These are phyloP conservation scores for Boletus insuetus DNA, from an alignment of 768 basidiomycete genomes.

Conservation along the genomic window DNA sequence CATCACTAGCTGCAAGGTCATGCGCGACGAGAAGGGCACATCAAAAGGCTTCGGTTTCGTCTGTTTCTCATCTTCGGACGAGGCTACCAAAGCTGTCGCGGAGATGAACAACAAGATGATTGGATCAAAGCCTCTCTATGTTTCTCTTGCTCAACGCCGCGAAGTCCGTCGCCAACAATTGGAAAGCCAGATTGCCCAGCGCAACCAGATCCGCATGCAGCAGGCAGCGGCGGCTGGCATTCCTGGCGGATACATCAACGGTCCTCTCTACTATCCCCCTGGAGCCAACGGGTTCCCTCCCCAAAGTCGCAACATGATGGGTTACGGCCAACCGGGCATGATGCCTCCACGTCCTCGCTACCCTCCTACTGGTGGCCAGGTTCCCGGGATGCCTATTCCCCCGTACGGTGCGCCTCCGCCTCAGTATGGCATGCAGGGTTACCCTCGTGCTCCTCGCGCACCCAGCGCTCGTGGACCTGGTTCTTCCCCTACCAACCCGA, in stretches of 20 bases:
- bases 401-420: slow-evolving; percentile 74
- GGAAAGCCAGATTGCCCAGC: slow-evolving; percentile 98
- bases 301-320: slow-evolving; percentile 61
- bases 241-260: slow-evolving; percentile 49
- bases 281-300: slow-evolving; percentile 77
- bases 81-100: slow-evolving; percentile 98
- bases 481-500: slow-evolving; percentile 65
- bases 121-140: slow-evolving; percentile 96
- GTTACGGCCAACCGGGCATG: slow-evolving; percentile 85
- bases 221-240: slow-evolving; percentile 87
- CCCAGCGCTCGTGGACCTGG: slow-evolving; percentile 66
- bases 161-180: slow-evolving; percentile 98
- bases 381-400: slow-evolving; percentile 75
- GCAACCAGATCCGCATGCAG: slow-evolving; percentile 92
- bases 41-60: slow-evolving; percentile 99
- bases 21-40: slow-evolving; percentile 92
- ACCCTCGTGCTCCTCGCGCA: slow-evolving; percentile 58
- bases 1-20: slow-evolving; percentile 98
- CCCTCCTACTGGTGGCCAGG: slow-evolving; percentile 64
- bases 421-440: slow-evolving; percentile 71
- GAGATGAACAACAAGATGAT: slow-evolving; percentile 99
- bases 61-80: slow-evolving; percentile 97
- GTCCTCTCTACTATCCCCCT: slow-evolving; percentile 72
- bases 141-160: slow-evolving; percentile 96
- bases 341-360: slow-evolving; percentile 87